Evolutionary conservation across 2,329 filamentous ascomycete genomes (phyloP).

Genomic region (Leptographium galeiforme): DNA sequence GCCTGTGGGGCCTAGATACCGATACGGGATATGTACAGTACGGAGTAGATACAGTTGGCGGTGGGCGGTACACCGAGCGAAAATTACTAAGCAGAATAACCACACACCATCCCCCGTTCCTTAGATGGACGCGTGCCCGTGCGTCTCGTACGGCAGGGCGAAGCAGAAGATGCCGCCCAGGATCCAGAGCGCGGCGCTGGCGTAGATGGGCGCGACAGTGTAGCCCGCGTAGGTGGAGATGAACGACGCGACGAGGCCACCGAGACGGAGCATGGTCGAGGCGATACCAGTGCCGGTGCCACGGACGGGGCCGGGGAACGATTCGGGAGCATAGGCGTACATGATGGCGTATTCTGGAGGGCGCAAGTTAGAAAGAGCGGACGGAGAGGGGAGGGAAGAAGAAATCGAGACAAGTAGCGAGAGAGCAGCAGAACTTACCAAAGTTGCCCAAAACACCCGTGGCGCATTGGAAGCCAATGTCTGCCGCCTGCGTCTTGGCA

Average conservation of each 20-base stretch:
- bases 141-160: conserved; percentile 8
- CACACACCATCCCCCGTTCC: background rate
- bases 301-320: conserved; percentile 64
- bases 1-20: no score
- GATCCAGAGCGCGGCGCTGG: conserved; percentile 61
- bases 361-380: no score
- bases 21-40: no score
- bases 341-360: conserved; percentile 52
- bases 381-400: no score
- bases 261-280: conserved; percentile 47
- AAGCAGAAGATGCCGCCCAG: conserved; percentile 38
- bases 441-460: conserved; percentile 19
- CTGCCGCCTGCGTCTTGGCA: conserved; percentile 43
- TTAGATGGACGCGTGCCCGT: conserved; percentile 8
- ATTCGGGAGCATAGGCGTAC: conserved; percentile 65
- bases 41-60: no score
- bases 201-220: conserved; percentile 36
- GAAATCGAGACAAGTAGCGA: no score
- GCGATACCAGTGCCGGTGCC: conserved; percentile 69
- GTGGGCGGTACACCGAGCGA: background rate
- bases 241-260: conserved; percentile 7
- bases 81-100: background rate
- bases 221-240: conserved; percentile 9
- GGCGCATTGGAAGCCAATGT: conserved; percentile 69
- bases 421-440: no score